Evolutionary conservation across 192 early-diverging fungal species (phyloP), one percentile per base, ranked within the genome.

Genomic region (Dimargaris xerosporica): DNA sequence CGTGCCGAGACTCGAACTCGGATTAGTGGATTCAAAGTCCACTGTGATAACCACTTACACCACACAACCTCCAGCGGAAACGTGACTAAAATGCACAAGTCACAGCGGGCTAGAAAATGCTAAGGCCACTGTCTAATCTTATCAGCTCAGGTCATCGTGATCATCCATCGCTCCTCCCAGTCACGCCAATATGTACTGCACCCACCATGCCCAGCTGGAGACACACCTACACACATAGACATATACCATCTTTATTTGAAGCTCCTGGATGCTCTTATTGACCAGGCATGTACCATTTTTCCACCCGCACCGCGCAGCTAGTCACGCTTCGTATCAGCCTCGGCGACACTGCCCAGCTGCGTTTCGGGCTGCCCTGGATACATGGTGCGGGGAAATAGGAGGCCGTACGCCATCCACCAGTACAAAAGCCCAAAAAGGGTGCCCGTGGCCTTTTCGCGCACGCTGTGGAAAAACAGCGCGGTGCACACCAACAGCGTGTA

Each of bases 401-500:
- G 2, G 15, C 19, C 21, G 70, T 82, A 82, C 23, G 73, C 53
- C 7, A 67, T 54, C n/a, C 73, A 50, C 89, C 89, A 94, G 73
- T 77, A 90, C 21, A 77, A 67, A 17, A 85, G 28, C 29, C 88
- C 88, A 62, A 84, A 77, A 25, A 83, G 52, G 9, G 77, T 71
- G 13, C 92, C 92, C 1, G 80, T 73, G 21, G 86, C 13, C 45
- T 85, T 78, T 70, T 94, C 92, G 2, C 48, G 60, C 39, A 77
- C 54, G 45, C 76, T 76, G 66, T 94, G 92, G 70, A 89, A 93
- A 70, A 89, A 89, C 12, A 85, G 68, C 23, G 83, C 80, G 0
- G 92, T 94, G 70, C 78, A 77, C 60, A 83, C 62, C 50, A 92
- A 72, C 87, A 92, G 86, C 64, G 73, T 72, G 66, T 75, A 80